A percentile compares a stretch with the other conserved stretches of the same genome.
phyloP scores from a whole-genome alignment of 139 green algal genomes.

The Penium margaritaceum region DNA sequence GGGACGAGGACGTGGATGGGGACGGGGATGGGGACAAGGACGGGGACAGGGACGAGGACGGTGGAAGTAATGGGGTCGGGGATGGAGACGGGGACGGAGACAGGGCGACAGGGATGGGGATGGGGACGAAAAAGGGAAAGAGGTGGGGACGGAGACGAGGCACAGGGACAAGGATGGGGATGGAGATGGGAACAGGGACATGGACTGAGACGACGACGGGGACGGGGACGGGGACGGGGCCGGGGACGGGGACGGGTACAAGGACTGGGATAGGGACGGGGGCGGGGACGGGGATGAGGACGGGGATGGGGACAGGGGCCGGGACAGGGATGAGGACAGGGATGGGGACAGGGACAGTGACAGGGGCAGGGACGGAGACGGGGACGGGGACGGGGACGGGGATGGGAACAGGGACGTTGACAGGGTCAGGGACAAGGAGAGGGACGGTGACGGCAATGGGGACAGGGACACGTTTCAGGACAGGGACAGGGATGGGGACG shows the following conservation, averaged over 20 bases:
- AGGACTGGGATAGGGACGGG: neutral
- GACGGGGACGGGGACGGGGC: slow-evolving; percentile 17
- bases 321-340: neutral
- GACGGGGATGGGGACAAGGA: neutral
- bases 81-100: neutral
- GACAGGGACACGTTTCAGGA: neutral
- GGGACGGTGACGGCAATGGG: neutral
- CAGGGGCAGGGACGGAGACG: neutral
- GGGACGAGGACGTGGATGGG: neutral
- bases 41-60: neutral
- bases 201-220: slow-evolving; percentile 9
- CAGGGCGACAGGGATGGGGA: neutral
- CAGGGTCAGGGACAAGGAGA: too few relatives aligned
- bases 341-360: neutral
- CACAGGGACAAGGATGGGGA: neutral
- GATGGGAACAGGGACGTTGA: too few relatives aligned
- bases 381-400: neutral
- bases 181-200: slow-evolving; percentile 15
- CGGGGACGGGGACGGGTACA: slow-evolving; percentile 5
- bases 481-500: neutral
- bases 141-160: neutral
- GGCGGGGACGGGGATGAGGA: neutral
- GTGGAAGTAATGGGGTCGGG: neutral
- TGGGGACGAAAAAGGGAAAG: neutral
- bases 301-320: neutral